These are phyloP conservation scores for Parasarocladium wereldwijsianum DNA, from an alignment of 2,329 filamentous ascomycete species.

Conservation along the genomic window DNA sequence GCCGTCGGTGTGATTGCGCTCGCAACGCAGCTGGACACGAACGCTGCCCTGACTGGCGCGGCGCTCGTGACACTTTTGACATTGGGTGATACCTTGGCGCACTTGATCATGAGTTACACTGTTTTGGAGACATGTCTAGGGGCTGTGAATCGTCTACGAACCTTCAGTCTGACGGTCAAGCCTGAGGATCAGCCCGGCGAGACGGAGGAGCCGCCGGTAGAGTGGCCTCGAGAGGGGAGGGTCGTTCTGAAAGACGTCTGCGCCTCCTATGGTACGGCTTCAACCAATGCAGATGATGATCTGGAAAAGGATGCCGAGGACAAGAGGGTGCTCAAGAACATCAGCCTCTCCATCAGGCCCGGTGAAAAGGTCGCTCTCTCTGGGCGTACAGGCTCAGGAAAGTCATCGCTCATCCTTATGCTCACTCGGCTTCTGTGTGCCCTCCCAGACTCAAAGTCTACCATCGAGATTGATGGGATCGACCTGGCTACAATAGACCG, in stretches of 20 bases:
- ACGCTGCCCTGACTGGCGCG: constrained; percentile 20
- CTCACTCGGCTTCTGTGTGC: constrained; percentile 27
- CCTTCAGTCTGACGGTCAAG: constrained; percentile 12
- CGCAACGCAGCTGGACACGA: constrained; percentile 23
- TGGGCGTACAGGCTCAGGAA: constrained; percentile 25
- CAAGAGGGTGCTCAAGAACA: constrained; percentile 10
- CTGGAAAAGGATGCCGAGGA: not conserved
- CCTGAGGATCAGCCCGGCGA: constrained; percentile 10
- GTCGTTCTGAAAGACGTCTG: constrained; percentile 17
- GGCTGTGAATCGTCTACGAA: constrained; percentile 12
- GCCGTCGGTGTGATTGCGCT: constrained; percentile 29
- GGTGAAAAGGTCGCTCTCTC: constrained; percentile 21
- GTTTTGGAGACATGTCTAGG: constrained; percentile 14
- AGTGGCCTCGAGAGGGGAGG: constrained; percentile 17
- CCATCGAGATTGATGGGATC: constrained; percentile 28
- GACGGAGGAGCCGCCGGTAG: constrained; percentile 6
- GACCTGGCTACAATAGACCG: constrained; percentile 23
- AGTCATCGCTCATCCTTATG: constrained; percentile 26
- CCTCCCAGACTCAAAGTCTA: constrained; percentile 8
- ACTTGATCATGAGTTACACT: constrained; percentile 18
- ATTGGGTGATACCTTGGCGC: constrained; percentile 12
- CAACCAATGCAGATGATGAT: not conserved
- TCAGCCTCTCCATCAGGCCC: constrained; percentile 14
- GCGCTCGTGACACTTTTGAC: constrained; percentile 21
- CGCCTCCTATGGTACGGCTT: constrained; percentile 14